Percentiles rank a stretch among this genome's conserved stretches.
Evolutionary conservation across 75 land plant species (phyloP).

Genomic region (Sequoia sempervirens): DNA sequence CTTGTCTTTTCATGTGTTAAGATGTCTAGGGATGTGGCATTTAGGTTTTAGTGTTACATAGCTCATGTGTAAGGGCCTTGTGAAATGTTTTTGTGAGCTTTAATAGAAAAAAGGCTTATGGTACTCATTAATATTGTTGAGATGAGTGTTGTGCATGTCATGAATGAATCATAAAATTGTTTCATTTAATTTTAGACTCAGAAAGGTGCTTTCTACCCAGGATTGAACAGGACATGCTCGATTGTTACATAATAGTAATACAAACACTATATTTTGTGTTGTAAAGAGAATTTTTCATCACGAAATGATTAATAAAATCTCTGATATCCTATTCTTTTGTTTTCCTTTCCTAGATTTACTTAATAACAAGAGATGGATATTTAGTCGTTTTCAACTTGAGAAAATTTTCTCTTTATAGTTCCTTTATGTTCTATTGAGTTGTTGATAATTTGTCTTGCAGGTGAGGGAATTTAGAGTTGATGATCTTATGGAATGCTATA

Average conservation of each 20-base stretch:
- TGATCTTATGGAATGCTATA: constrained; percentile 91
- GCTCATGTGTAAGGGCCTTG: background rate
- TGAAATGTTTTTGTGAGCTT: background rate
- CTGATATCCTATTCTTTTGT: background rate
- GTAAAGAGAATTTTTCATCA: background rate
- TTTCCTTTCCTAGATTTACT: background rate
- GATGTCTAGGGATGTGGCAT: background rate
- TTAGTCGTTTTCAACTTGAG: background rate
- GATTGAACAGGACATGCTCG: background rate
- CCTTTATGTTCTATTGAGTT: background rate
- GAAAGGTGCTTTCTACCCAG: background rate
- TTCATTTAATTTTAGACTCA: background rate
- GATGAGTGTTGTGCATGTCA: background rate
- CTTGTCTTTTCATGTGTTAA: background rate
- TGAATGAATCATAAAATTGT: background rate
- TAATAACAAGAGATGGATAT: background rate
- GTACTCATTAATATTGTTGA: background rate
- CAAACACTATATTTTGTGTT: background rate
- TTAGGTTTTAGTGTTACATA: background rate
- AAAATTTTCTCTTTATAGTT: background rate
- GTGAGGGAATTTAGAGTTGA: constrained; percentile 75
- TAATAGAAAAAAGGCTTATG: background rate
- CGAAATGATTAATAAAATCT: background rate
- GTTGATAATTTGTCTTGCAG: constrained; percentile 31
- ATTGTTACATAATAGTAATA: background rate